phyloP scores from a whole-genome alignment of 441 rosid genomes.

The Erysimum pusillum region DNA sequence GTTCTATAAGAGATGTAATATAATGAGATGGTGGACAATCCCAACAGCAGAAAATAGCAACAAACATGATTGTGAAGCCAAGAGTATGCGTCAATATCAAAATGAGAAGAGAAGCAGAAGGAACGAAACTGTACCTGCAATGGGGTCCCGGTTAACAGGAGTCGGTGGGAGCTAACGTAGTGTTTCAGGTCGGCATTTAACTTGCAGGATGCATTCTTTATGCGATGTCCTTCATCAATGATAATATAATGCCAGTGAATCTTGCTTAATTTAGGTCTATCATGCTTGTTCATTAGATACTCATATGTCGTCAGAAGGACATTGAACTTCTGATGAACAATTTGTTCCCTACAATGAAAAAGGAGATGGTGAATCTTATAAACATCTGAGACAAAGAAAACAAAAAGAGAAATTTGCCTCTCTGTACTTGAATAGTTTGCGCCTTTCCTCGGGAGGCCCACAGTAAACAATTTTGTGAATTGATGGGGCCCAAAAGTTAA shows the following conservation, averaged over 20 bases:
- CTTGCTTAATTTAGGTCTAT: slow-evolving; percentile 88
- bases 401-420: slow-evolving; percentile 14
- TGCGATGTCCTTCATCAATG: slow-evolving; percentile 98
- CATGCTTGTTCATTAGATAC: slow-evolving; percentile 97
- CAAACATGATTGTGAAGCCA: slow-evolving; percentile 4
- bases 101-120: slow-evolving; percentile 14
- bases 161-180: slow-evolving; percentile 87
- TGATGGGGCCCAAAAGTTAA: slow-evolving; percentile 88
- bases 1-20: slow-evolving; percentile 61
- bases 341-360: slow-evolving; percentile 78
- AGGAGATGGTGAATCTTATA: slow-evolving; percentile 31
- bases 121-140: slow-evolving; percentile 63
- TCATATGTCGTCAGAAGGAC: slow-evolving; percentile 93
- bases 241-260: slow-evolving; percentile 93
- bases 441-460: slow-evolving; percentile 97
- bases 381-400: slow-evolving; percentile 26
- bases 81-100: slow-evolving; percentile 12
- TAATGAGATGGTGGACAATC: slow-evolving; percentile 34
- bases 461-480: slow-evolving; percentile 79
- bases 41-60: slow-evolving; percentile 17
- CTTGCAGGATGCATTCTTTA: slow-evolving; percentile 98
- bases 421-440: slow-evolving; percentile 83
- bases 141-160: slow-evolving; percentile 94
- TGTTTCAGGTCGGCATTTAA: slow-evolving; percentile 95
- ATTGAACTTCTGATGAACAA: slow-evolving; percentile 91